Evolutionary conservation across 2,329 filamentous ascomycete species (phyloP), one percentile per base, ranked within the genome.

Genomic region (Rhinocladiella mackenziei): DNA sequence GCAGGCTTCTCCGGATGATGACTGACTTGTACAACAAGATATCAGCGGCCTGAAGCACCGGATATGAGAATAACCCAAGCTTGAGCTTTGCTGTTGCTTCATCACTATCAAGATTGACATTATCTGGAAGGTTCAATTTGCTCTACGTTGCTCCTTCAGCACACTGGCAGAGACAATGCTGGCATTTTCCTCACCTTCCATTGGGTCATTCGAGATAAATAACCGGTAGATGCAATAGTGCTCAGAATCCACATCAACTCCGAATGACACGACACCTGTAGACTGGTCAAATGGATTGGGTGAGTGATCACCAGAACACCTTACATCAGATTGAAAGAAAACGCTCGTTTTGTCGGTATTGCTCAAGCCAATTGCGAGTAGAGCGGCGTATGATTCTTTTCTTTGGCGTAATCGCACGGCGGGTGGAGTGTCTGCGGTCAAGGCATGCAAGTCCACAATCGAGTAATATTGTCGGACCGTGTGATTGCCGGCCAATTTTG

Each of bases 171-270:
- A 3, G 13, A 15, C 13, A 22, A 22, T 14, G n/a, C 2, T 4
- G 20, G 40, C 28, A 45, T 17, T 19, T 18, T 13, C 8, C 29
- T 19, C 60, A 87, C 88, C 81, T 98, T 98, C 89, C 92, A 98
- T 66, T 97, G 92, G 19, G 92, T 97, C 92, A 98, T 98, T n/a
- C 92, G 77, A 7, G 84, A 84, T n/a, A 98, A 71, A 66, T 95
- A 94, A 28, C 92, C 92, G 65, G 92, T 89, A 4, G 86, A 91
- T 17, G 92, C 86, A 39, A 86, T 85, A 55, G 89, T 96, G 61
- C 87, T 91, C 50, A 98, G 69, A 60, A 97, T 89, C 92, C 92
- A 98, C 86, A 95, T 94, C 52, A 98, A 75, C 65, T 97, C 89
- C 3, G 85, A 72, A 67, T 97, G 92, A 34, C 83, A 81, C 13